These are phyloP conservation scores for Paramecium caudatum DNA, from an alignment of 73 alveolate genomes.

Conservation along the genomic window DNA sequence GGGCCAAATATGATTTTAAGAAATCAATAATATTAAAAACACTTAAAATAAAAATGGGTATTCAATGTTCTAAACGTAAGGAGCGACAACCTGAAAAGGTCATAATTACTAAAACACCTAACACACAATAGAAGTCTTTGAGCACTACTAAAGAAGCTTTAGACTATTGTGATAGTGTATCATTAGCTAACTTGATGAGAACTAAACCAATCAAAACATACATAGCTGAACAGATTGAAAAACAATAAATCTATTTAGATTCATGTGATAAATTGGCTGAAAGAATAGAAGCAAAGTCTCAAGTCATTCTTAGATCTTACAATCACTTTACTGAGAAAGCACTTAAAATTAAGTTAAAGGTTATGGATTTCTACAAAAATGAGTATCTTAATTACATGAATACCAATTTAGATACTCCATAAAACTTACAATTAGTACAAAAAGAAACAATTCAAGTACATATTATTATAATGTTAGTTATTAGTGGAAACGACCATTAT, in stretches of 20 bases:
- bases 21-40: conserved; percentile 7
- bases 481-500: conserved; percentile 35
- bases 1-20: conserved; percentile 38
- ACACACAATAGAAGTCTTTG: too few species aligned
- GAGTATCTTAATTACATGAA: not conserved
- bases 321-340: conserved; percentile 38
- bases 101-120: too few species aligned
- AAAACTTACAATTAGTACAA: conserved; percentile 1
- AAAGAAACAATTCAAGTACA: conserved; percentile 28
- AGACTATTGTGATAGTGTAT: not conserved
- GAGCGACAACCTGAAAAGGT: not conserved
- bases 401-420: not conserved
- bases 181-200: conserved; percentile 24
- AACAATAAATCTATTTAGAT: conserved; percentile 38
- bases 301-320: conserved; percentile 10
- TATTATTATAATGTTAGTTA: conserved; percentile 10
- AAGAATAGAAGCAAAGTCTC: conserved; percentile 41
- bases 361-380: not conserved
- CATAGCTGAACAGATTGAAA: not conserved
- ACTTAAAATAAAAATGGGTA: conserved; percentile 36
- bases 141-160: conserved; percentile 53
- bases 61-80: conserved; percentile 3
- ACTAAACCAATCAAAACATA: conserved; percentile 4
- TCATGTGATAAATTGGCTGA: conserved; percentile 32
- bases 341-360: not conserved